A percentile compares a stretch with the other conserved stretches of the same genome.
Conservation (phyloP, 2,329 filamentous ascomycete species). For the Scedosporium apiospermum region DNA sequence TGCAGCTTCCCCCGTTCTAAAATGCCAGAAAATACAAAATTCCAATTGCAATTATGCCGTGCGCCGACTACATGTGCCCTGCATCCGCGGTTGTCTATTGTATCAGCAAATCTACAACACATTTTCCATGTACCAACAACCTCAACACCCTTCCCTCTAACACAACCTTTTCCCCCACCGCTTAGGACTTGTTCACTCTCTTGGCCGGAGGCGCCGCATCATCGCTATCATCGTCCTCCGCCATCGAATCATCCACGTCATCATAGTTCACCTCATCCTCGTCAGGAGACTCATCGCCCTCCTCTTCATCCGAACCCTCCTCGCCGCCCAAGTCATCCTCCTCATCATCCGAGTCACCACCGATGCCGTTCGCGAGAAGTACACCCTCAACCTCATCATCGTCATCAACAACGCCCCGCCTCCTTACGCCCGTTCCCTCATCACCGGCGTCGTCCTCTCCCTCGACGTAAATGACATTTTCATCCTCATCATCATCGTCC, state of each 20-base stretch:
- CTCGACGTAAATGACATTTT: conserved; percentile 80
- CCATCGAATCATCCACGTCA: conserved; percentile 43
- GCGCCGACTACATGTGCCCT: conserved; percentile 1
- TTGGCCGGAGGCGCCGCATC: conserved; percentile 37
- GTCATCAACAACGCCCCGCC: conserved; percentile 32
- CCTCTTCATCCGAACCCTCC: conserved; percentile 28
- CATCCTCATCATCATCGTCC: conserved; percentile 47
- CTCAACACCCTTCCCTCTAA: neutral
- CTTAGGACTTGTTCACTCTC: conserved; percentile 27
- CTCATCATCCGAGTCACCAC: conserved; percentile 52
- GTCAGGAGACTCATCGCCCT: conserved; percentile 39
- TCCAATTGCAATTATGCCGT: conserved; percentile 1
- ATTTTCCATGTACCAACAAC: neutral
- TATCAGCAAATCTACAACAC: neutral
- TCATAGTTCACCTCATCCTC: conserved; percentile 52
- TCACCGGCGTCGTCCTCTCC: conserved; percentile 55
- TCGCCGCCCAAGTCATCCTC: conserved; percentile 35
- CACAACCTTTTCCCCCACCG: conserved; percentile 16
- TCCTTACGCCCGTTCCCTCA: conserved; percentile 17
- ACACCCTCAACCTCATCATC: conserved; percentile 51
- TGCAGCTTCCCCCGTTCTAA: neutral
- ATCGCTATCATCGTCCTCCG: conserved; percentile 47
- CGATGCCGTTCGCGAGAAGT: conserved; percentile 42
- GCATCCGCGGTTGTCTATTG: neutral
- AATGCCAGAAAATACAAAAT: neutral